These are phyloP conservation scores for Digitaria exilis DNA, from an alignment of 202 grass and related monocot genomes.

Conservation along the genomic window DNA sequence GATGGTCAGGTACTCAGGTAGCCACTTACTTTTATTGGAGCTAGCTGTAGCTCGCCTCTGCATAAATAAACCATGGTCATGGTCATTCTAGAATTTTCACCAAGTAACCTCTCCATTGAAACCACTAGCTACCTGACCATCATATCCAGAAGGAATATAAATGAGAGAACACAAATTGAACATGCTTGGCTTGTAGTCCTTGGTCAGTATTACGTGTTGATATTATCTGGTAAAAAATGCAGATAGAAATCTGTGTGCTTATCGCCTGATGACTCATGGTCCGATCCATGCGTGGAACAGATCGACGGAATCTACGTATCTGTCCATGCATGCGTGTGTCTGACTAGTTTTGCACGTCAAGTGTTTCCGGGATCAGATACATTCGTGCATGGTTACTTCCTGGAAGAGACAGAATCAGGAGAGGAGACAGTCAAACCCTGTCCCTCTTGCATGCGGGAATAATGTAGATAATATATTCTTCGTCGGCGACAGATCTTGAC, in stretches of 20 bases:
- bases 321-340: background rate
- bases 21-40: no score
- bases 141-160: background rate
- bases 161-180: background rate
- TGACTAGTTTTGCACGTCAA: background rate
- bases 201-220: background rate
- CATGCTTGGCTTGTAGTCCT: background rate
- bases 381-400: background rate
- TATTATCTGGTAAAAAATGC: background rate
- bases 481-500: background rate
- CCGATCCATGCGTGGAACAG: background rate
- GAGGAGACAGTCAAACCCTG: slow-evolving; percentile 5
- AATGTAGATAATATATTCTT: background rate
- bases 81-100: no score
- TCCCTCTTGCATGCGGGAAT: background rate
- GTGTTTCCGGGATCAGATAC: background rate
- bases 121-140: no score
- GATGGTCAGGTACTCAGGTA: no score
- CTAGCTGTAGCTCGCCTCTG: no score
- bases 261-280: background rate
- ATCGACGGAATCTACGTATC: background rate
- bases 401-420: background rate
- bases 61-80: no score
- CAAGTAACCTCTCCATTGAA: no score
- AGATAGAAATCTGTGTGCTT: background rate